phyloP scores from a whole-genome alignment of 768 basidiomycete genomes.

The Hemileccinum impolitum region DNA sequence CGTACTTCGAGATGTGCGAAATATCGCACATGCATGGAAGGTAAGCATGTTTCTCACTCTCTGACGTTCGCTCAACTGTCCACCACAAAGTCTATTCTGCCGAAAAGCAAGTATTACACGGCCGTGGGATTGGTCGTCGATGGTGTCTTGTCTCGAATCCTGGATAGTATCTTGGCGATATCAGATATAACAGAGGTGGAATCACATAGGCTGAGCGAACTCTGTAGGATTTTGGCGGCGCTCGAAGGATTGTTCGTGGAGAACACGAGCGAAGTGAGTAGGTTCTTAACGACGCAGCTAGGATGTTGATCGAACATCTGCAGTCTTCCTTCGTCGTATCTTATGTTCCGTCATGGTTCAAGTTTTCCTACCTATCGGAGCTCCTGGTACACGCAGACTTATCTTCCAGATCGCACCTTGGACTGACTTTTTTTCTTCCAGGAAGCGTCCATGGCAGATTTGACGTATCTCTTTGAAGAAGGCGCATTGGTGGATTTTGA shows the following conservation, averaged over 20 bases:
- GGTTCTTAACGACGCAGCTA: neutral
- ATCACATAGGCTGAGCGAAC: constrained; percentile 76
- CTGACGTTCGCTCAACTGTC: neutral
- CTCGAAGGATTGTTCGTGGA: constrained; percentile 81
- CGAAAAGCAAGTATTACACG: constrained; percentile 68
- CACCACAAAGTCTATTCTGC: constrained; percentile 52
- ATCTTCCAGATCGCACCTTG: neutral
- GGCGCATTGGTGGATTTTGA: constrained; percentile 90
- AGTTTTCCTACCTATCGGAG: constrained; percentile 92
- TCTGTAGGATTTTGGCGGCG: constrained; percentile 74
- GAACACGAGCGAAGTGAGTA: constrained; percentile 53
- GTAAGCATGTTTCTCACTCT: constrained; percentile 39
- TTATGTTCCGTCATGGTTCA: constrained; percentile 92
- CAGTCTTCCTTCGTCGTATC: constrained; percentile 75
- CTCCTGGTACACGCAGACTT: constrained; percentile 60
- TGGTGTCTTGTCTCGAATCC: constrained; percentile 59
- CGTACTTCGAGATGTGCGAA: constrained; percentile 61
- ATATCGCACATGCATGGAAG: constrained; percentile 66
- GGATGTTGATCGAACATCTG: neutral
- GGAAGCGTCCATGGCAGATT: constrained; percentile 91
- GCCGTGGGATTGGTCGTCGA: constrained; percentile 72
- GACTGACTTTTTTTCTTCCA: constrained; percentile 29
- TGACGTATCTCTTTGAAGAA: constrained; percentile 88
- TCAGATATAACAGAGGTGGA: constrained; percentile 87
- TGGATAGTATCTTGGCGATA: constrained; percentile 70